These are phyloP conservation scores for Epichloe gansuensis DNA, from an alignment of 2,329 filamentous ascomycete genomes.

Conservation along the genomic window DNA sequence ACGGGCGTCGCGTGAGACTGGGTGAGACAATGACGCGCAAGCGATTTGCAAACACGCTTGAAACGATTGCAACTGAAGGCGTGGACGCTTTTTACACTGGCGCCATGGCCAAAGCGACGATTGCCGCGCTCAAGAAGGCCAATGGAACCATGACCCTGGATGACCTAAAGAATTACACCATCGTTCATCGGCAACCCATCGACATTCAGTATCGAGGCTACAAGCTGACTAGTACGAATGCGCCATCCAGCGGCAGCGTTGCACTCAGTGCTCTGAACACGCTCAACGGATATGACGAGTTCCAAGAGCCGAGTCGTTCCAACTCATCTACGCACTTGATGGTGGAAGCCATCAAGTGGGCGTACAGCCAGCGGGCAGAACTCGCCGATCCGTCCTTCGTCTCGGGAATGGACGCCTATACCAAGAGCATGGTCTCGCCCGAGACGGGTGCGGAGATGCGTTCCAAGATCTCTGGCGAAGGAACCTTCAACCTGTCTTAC, in stretches of 20 bases:
- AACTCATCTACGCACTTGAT: constrained; percentile 61
- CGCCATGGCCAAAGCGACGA: constrained; percentile 54
- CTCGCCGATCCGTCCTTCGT: constrained; percentile 70
- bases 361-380: constrained; percentile 59
- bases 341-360: constrained; percentile 75
- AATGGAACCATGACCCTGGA: constrained; percentile 67
- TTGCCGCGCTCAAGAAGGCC: constrained; percentile 46
- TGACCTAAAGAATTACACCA: constrained; percentile 60
- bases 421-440: constrained; percentile 52
- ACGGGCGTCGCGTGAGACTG: constrained; percentile 49
- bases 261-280: constrained; percentile 63
- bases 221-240: constrained; percentile 52
- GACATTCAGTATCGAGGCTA: constrained; percentile 55
- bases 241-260: constrained; percentile 63
- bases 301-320: constrained; percentile 40
- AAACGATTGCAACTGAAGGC: constrained; percentile 53
- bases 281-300: constrained; percentile 54
- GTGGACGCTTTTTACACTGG: constrained; percentile 58
- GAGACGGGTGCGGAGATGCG: constrained; percentile 40
- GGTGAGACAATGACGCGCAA: constrained; percentile 66
- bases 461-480: constrained; percentile 29
- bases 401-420: constrained; percentile 43
- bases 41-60: constrained; percentile 61
- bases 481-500: constrained; percentile 25
- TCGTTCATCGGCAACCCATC: constrained; percentile 48